Percentiles rank a stretch among this genome's conserved stretches.
Conservation (phyloP, 2,329 filamentous ascomycete species). For the Epichloe sylvatica region DNA sequence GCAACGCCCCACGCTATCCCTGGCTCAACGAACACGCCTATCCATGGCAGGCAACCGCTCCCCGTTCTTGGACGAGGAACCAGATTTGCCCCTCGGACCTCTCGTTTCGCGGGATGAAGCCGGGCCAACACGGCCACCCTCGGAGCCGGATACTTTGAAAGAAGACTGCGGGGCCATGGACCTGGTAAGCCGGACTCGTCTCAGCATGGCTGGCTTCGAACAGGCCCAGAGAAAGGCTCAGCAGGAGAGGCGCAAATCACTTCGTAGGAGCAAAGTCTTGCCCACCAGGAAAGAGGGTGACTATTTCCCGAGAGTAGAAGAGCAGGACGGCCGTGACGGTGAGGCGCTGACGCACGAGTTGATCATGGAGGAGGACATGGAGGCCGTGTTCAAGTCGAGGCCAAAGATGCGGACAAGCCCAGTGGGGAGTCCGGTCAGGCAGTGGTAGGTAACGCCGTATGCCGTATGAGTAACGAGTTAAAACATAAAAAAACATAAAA, state of each 20-base stretch:
- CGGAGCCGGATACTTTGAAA: neutral
- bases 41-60: conserved; percentile 56
- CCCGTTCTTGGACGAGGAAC: conserved; percentile 18
- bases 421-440: conserved; percentile 33
- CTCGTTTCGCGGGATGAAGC: neutral
- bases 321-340: conserved; percentile 26
- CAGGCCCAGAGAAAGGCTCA: conserved; percentile 47
- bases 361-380: conserved; percentile 60
- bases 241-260: conserved; percentile 38
- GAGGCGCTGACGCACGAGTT: conserved; percentile 51
- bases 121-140: neutral
- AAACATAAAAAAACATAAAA: no score
- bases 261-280: conserved; percentile 29
- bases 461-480: neutral
- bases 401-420: conserved; percentile 72
- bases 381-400: conserved; percentile 71
- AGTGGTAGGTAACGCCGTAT: conserved; percentile 11
- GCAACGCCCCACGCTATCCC: conserved; percentile 42
- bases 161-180: conserved; percentile 23
- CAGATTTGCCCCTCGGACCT: conserved; percentile 11
- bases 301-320: conserved; percentile 34
- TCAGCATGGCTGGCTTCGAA: conserved; percentile 49
- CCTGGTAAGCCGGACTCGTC: conserved; percentile 42
- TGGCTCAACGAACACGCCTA: conserved; percentile 66
- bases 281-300: conserved; percentile 26